Evolutionary conservation across 306 rosid species (phyloP), one percentile per base, ranked within the genome.

Genomic region (Ochetophila trinervis): DNA sequence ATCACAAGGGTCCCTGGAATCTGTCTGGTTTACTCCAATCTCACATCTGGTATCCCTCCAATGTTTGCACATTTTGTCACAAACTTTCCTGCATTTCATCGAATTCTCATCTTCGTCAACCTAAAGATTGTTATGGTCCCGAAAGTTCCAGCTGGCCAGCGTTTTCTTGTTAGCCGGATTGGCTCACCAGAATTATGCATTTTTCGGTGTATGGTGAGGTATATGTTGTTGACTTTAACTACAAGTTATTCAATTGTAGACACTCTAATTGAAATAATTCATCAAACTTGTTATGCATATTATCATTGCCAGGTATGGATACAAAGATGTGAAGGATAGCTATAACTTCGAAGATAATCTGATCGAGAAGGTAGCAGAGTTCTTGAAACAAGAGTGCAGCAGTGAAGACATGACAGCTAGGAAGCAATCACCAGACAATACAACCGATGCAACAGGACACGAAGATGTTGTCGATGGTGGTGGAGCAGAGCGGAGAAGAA

Each of bases 81-180:
- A 4, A 73, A 73, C 72, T 68, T 73, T 55, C 78, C 78, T 11
- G 67, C 78, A 61, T 73, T 73, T 51, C 78, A 73, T 59, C 67
- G 47, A 1, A 52, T 69, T 52, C 78, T 73, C 48, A 32, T 66
- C 59, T 73, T 66, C 58, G 78, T 73, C 64, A 68, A 63, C 73
- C 73, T 68, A 1, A 19, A 47, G 49, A 44, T 55, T 45, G 48
- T 68, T 55, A 57, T 68, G 73, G 64, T 68, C 19, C 73, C 73
- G 30, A 68, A 57, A 57, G 49, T 68, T 57, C 73, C 73, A 27
- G 49, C 32, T 51, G 34, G 53, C 45, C 57, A 68, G 48, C 73
- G 57, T 57, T 68, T 68, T 57, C 35, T 30, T 68, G 57, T 68
- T 18, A 45, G 21, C 8, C 65, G 57, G 47, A 34, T 68, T 47